Evolutionary conservation across 805 yeast species (phyloP), one percentile per base, ranked within the genome.

Genomic region (Yamadazyma ubonensis): DNA sequence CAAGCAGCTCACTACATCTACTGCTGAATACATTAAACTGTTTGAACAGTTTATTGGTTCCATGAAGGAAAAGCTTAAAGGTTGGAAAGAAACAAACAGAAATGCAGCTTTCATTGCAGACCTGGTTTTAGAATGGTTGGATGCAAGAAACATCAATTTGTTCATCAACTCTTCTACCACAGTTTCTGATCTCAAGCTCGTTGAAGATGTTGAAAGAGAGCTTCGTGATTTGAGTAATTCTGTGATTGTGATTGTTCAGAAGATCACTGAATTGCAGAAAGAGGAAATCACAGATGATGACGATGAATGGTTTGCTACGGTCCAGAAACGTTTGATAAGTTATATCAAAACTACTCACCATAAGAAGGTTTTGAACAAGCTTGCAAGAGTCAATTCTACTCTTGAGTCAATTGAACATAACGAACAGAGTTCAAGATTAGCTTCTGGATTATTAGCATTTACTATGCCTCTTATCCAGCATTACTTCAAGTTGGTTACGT

Each of bases 241-340:
- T 2, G 71, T 87, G 14, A 61, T 89, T 39, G 67, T 90, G 21
- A 73, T 83, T 0, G 73, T 85, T 49, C 97, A 90, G 59, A 75
- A 76, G 44, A 59, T 75, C 6, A 63, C 65, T 34, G 76, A 66
- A 23, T 47, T 54, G 8, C 69, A 69, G 36, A 48, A 51, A 19
- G 59, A 52, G 3, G 58, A 47, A 2, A 50, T 77, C 2, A 46
- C 59, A 1, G 75, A 65, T 15, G 79, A 73, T 14, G 59, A 57
- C 18, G 90, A 85, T 43, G 67, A 70, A n/a, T 90, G 96, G 96
- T 68, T 87, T 22, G 57, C 67, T 3, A 40, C 52, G 1, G 48
- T 79, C 1, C 81, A 81, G 42, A 71, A 65, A 30, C 66, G 71
- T 29, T 49, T 78, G 3, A 53, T 59, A 15, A 59, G 58, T 12